phyloP scores from a whole-genome alignment of 257 asterid genomes.

The Primulina huaijiensis region DNA sequence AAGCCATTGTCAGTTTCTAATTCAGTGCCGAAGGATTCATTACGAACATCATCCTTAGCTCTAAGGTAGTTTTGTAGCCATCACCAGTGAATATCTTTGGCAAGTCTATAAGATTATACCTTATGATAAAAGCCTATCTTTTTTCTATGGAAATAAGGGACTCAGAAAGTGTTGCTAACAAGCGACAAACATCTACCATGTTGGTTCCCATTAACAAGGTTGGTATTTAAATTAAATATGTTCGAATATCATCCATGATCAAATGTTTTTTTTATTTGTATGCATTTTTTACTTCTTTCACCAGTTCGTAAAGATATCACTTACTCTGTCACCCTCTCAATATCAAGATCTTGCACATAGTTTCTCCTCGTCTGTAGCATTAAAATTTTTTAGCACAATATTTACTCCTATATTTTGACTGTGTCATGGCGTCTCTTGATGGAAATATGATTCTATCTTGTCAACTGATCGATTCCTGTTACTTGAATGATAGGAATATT shows the following conservation, averaged over 20 bases:
- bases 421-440: neutral
- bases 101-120: constrained; percentile 6
- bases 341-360: neutral
- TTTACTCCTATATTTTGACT: neutral
- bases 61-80: constrained; percentile 34
- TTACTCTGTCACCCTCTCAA: neutral
- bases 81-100: neutral
- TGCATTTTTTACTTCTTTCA: neutral
- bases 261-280: neutral
- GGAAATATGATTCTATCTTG: neutral
- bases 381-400: neutral
- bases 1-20: constrained; percentile 28
- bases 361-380: neutral
- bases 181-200: constrained; percentile 31
- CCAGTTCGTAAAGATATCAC: neutral
- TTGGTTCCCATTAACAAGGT: constrained; percentile 55
- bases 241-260: no score
- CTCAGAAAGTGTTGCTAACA: constrained; percentile 20
- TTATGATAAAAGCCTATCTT: neutral
- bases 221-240: constrained; percentile 15
- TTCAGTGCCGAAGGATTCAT: constrained; percentile 24
- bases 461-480: constrained; percentile 7
- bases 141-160: constrained; percentile 32
- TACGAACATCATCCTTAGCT: constrained; percentile 26
- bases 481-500: constrained; percentile 53